Conservation (phyloP, 805 yeast species). For the Suhomyces sp. region DNA sequence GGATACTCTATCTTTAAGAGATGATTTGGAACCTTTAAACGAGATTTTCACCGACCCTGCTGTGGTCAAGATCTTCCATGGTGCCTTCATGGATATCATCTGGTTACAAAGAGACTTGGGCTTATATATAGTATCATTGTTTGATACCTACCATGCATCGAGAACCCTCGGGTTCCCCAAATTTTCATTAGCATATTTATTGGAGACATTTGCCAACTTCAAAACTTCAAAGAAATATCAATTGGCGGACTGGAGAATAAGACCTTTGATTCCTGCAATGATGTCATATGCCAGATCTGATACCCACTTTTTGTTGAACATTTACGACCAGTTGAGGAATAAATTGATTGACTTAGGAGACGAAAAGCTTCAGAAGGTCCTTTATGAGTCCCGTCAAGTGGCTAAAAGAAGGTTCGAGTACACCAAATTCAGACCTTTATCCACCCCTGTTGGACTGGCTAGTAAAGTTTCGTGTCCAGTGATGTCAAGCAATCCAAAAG, state of each 20-base stretch:
- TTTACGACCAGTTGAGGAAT: slow-evolving; percentile 72
- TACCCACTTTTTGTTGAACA: slow-evolving; percentile 84
- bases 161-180: slow-evolving; percentile 75
- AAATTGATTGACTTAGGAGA: slow-evolving; percentile 46
- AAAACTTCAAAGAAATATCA: slow-evolving; percentile 93
- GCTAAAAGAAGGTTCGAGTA: slow-evolving; percentile 82
- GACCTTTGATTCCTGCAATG: slow-evolving; percentile 81
- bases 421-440: slow-evolving; percentile 57
- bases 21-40: slow-evolving; percentile 66
- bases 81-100: slow-evolving; percentile 93
- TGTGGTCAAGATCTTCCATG: slow-evolving; percentile 88
- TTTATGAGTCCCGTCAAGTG: slow-evolving; percentile 73
- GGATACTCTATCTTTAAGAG: slow-evolving; percentile 79
- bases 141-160: slow-evolving; percentile 93
- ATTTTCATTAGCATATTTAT: slow-evolving; percentile 78
- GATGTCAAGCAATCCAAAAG: slow-evolving; percentile 45
- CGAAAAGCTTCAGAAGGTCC: slow-evolving; percentile 57
- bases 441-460: slow-evolving; percentile 10
- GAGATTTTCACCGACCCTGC: slow-evolving; percentile 76
- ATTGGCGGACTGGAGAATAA: slow-evolving; percentile 91
- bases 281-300: slow-evolving; percentile 88
- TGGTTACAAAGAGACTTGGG: slow-evolving; percentile 98
- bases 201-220: slow-evolving; percentile 79
- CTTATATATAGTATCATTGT: slow-evolving; percentile 79
- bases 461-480: slow-evolving; percentile 48